Conservation (phyloP, 306 rosid genomes). For the Potentilla sterilis region DNA sequence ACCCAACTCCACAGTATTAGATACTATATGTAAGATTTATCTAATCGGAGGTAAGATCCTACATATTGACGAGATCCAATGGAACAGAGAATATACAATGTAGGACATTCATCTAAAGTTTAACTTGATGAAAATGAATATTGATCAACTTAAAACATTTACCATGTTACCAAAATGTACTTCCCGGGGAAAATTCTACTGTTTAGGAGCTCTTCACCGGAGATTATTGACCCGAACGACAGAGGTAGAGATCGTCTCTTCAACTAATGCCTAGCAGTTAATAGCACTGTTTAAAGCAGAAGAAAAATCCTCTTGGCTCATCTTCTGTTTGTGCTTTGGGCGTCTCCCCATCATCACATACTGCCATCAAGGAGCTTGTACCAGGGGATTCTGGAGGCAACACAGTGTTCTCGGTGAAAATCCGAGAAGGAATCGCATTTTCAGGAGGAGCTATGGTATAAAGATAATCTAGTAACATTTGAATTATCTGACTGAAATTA, state of each 20-base stretch:
- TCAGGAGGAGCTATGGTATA: conserved; percentile 68
- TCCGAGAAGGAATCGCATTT: conserved; percentile 58
- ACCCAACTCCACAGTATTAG: conserved; percentile 10
- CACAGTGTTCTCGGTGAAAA: conserved; percentile 64
- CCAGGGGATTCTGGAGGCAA: conserved; percentile 91
- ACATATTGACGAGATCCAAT: conserved; percentile 9
- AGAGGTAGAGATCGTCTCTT: conserved; percentile 17
- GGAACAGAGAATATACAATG: conserved; percentile 29
- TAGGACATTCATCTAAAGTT: conserved; percentile 25
- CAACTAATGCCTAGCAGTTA: conserved; percentile 38
- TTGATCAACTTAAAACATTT: conserved; percentile 36
- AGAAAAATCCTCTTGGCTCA: conserved; percentile 68
- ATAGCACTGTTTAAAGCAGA: conserved; percentile 81
- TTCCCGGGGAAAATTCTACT: conserved; percentile 32
- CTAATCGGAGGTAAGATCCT: conserved; percentile 20
- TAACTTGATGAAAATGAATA: conserved; percentile 29
- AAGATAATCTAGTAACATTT: conserved; percentile 76
- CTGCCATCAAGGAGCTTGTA: conserved; percentile 85
- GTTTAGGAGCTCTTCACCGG: conserved; percentile 32
- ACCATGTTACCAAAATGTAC: conserved; percentile 39
- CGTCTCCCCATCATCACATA: conserved; percentile 62
- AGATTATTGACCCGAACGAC: conserved; percentile 26
- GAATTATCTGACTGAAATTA: conserved; percentile 81
- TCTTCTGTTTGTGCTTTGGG: conserved; percentile 58
- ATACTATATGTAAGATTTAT: conserved; percentile 11